Percentiles rank a stretch among this genome's conserved stretches.
These are phyloP conservation scores for Fallopia convolvulus DNA, from an alignment of 148 eudicot species.

Conservation along the genomic window DNA sequence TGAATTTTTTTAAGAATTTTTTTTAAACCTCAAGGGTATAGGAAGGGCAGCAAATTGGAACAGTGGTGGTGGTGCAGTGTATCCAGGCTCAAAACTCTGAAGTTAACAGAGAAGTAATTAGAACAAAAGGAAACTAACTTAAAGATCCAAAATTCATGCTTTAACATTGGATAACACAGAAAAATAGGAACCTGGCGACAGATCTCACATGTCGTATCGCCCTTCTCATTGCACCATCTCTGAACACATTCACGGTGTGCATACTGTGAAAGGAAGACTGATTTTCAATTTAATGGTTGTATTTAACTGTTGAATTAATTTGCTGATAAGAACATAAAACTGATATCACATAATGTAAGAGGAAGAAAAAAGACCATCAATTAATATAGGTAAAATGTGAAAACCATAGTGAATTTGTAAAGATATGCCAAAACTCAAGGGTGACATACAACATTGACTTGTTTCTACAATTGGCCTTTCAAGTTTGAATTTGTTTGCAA, in stretches of 20 bases:
- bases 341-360: background rate
- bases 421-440: background rate
- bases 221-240: constrained; percentile 88
- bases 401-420: background rate
- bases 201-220: constrained; percentile 67
- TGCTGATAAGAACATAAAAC: background rate
- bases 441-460: background rate
- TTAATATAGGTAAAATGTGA: background rate
- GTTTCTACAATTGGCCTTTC: no score
- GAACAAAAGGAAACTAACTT: background rate
- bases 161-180: background rate
- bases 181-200: constrained; percentile 54
- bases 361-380: no score
- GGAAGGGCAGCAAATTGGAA: constrained; percentile 38
- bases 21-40: constrained; percentile 44
- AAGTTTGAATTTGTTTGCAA: no score
- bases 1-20: background rate
- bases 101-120: background rate
- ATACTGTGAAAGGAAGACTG: constrained; percentile 35
- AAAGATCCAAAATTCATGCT: background rate
- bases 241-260: constrained; percentile 81
- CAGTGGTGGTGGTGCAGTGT: constrained; percentile 60
- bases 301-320: background rate
- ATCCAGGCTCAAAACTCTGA: constrained; percentile 61
- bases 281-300: background rate